A percentile compares a stretch with the other conserved stretches of the same genome.
phyloP scores from a whole-genome alignment of 1,139 yeast genomes.

The Zhuliangozyma parablackwelliae region DNA sequence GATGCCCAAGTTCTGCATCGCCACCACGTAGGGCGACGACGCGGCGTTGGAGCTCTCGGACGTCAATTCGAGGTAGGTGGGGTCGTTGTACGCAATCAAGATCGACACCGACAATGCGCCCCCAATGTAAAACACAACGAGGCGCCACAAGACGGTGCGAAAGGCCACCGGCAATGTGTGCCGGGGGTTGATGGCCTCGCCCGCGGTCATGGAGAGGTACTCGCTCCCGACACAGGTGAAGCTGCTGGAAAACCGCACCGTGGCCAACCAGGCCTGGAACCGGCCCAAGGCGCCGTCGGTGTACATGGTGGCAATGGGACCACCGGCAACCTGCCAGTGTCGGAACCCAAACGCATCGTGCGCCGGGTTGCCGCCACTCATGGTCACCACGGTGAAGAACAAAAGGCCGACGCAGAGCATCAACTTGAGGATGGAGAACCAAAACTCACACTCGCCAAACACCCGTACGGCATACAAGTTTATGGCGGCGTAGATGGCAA shows the following conservation, averaged over 20 bases:
- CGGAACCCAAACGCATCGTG: slow-evolving; percentile 66
- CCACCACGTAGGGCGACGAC: slow-evolving; percentile 44
- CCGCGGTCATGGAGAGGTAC: slow-evolving; percentile 78
- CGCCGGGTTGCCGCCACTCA: slow-evolving; percentile 81
- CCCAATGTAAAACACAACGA: slow-evolving; percentile 63
- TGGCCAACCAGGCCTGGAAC: slow-evolving; percentile 67
- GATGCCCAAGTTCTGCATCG: slow-evolving; percentile 38
- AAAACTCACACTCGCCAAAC: slow-evolving; percentile 79
- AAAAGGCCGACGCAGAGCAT: slow-evolving; percentile 68
- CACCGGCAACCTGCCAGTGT: slow-evolving; percentile 49
- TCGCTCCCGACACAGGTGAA: slow-evolving; percentile 85
- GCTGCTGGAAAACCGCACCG: slow-evolving; percentile 50
- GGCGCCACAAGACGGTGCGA: slow-evolving; percentile 69
- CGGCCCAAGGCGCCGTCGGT: slow-evolving; percentile 58
- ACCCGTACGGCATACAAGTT: slow-evolving; percentile 67
- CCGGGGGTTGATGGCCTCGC: slow-evolving; percentile 76
- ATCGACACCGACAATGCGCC: slow-evolving; percentile 40
- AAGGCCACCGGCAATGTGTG: slow-evolving; percentile 74
- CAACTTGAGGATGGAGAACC: slow-evolving; percentile 74
- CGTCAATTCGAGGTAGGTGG: slow-evolving; percentile 23
- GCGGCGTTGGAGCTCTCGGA: slow-evolving; percentile 22
- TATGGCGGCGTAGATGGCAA: slow-evolving; percentile 56
- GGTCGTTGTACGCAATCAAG: slow-evolving; percentile 40
- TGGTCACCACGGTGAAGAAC: slow-evolving; percentile 67
- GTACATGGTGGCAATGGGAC: slow-evolving; percentile 50